Percentiles rank a stretch among this genome's conserved stretches.
Conservation (phyloP, 306 rosid genomes). For the Vachellia collinsii region DNA sequence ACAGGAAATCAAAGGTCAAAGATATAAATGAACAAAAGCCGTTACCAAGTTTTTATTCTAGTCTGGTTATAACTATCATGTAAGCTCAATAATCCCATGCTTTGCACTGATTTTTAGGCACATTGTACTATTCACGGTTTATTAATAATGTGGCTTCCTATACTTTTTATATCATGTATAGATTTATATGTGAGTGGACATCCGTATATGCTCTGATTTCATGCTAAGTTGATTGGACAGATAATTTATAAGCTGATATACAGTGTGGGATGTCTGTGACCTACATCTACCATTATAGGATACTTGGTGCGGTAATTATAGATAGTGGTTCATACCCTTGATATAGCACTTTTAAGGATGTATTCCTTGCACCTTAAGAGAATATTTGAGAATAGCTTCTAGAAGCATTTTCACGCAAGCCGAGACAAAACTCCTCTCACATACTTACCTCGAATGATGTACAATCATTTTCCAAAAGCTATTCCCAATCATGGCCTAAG, state of each 20-base stretch:
- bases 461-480: too few species aligned
- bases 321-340: background rate
- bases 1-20: background rate
- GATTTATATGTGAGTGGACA: background rate
- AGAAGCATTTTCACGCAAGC: too few species aligned
- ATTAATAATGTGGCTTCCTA: background rate
- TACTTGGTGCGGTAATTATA: background rate
- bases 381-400: too few species aligned
- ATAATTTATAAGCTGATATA: background rate
- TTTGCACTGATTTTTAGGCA: background rate
- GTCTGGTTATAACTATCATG: background rate
- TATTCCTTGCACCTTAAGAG: background rate
- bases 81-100: background rate
- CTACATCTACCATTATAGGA: background rate
- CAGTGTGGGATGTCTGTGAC: background rate
- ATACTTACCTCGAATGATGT: too few species aligned
- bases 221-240: constrained; percentile 4
- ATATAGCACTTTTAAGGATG: background rate
- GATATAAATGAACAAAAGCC: constrained; percentile 10
- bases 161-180: background rate
- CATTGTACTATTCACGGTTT: background rate
- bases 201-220: background rate
- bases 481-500: too few species aligned
- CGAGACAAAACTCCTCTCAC: too few species aligned
- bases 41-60: constrained; percentile 7